Conservation (phyloP, 75 land plant species). For the Picea glauca region DNA sequence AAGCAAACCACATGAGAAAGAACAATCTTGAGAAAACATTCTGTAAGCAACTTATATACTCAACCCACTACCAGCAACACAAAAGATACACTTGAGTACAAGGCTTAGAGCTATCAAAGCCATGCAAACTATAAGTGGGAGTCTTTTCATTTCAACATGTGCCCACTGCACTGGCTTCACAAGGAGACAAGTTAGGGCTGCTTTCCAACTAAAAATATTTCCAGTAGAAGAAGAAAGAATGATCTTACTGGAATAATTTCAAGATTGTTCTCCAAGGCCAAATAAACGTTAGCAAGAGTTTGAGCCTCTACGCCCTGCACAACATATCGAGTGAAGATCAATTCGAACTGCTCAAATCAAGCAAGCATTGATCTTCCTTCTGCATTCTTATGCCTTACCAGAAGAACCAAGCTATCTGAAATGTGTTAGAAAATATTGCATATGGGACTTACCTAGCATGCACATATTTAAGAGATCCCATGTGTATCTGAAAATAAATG, state of each 20-base stretch:
- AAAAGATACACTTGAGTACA: neutral
- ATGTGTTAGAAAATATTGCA: neutral
- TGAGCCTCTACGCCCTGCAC: constrained; percentile 98
- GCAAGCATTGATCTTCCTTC: neutral
- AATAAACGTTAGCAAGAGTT: constrained; percentile 95
- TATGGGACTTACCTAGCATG: neutral
- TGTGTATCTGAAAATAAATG: neutral
- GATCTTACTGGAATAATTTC: constrained; percentile 92
- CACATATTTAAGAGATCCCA: neutral
- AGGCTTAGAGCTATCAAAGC: neutral
- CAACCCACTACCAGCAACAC: neutral
- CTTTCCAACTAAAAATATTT: neutral
- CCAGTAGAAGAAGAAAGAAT: neutral
- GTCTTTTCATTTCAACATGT: neutral
- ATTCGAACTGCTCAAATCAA: neutral
- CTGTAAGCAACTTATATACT: neutral
- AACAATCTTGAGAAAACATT: neutral
- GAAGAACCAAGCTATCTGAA: neutral
- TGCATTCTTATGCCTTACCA: neutral
- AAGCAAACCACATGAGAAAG: neutral
- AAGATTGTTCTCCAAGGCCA: constrained; percentile 94
- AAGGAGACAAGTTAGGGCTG: neutral
- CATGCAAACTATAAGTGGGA: neutral
- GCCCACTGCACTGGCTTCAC: neutral
- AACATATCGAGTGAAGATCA: neutral